These are phyloP conservation scores for Suhomyces wounanorum DNA, from an alignment of 1,139 yeast species.

Conservation along the genomic window DNA sequence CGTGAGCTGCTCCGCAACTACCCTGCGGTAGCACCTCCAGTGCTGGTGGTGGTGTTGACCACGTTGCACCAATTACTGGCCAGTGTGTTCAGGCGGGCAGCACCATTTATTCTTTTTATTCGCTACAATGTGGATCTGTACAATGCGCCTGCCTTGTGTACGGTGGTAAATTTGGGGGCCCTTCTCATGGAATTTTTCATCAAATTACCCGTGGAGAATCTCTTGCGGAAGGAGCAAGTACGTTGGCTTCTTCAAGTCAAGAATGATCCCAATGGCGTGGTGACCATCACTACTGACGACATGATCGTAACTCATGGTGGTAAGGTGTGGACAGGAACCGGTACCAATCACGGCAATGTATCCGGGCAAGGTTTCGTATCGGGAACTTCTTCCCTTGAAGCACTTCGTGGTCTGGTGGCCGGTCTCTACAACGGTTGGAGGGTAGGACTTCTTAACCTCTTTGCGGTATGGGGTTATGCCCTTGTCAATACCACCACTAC, in stretches of 20 bases:
- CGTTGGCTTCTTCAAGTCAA: conserved; percentile 50
- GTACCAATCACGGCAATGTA: not conserved
- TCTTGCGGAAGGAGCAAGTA: conserved; percentile 82
- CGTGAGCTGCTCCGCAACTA: conserved; percentile 41
- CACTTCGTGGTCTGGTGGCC: conserved; percentile 28
- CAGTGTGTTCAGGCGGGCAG: conserved; percentile 63
- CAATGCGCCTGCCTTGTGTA: conserved; percentile 62
- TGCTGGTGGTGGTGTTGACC: conserved; percentile 53
- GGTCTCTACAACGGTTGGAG: conserved; percentile 87
- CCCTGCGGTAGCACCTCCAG: conserved; percentile 57
- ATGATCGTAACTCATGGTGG: conserved; percentile 48
- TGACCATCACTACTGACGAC: conserved; percentile 46
- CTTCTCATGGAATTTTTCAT: conserved; percentile 69
- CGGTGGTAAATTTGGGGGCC: conserved; percentile 54
- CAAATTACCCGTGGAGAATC: conserved; percentile 83
- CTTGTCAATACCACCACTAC: conserved; percentile 57
- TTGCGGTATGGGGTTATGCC: conserved; percentile 84
- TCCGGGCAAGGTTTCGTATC: not conserved
- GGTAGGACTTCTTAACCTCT: conserved; percentile 73
- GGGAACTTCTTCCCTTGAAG: conserved; percentile 5
- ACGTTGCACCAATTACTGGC: conserved; percentile 63
- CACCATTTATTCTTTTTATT: conserved; percentile 72
- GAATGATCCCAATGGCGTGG: conserved; percentile 38
- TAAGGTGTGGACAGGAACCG: conserved; percentile 3
- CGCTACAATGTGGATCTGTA: conserved; percentile 69